phyloP scores from a whole-genome alignment of 768 basidiomycete genomes.

The Ephemerocybe angulata region DNA sequence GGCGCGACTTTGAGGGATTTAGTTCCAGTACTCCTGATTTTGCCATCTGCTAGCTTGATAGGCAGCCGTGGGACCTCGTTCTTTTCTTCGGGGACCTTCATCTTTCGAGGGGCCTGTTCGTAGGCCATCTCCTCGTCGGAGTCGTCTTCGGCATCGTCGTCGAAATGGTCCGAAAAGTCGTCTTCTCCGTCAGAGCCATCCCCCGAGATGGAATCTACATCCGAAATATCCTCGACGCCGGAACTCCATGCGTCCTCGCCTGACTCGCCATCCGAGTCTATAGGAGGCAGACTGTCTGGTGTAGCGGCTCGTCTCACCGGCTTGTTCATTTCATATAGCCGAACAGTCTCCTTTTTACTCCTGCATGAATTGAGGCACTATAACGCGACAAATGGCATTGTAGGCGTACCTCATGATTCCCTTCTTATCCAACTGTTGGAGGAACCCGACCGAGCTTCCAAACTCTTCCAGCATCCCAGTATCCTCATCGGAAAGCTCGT shows the following conservation, averaged over 20 bases:
- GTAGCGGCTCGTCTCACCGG: slow-evolving; percentile 41
- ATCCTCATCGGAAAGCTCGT: slow-evolving; percentile 68
- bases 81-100: slow-evolving; percentile 41
- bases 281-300: slow-evolving; percentile 61
- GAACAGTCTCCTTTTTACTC: slow-evolving; percentile 80
- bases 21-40: slow-evolving; percentile 57
- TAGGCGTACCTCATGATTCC: slow-evolving; percentile 71
- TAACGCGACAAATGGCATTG: background rate
- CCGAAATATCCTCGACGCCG: slow-evolving; percentile 27
- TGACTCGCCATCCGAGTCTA: slow-evolving; percentile 60
- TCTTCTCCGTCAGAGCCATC: slow-evolving; percentile 27
- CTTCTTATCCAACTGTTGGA: slow-evolving; percentile 67
- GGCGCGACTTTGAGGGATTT: slow-evolving; percentile 22
- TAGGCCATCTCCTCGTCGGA: slow-evolving; percentile 76
- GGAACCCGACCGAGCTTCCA: slow-evolving; percentile 60
- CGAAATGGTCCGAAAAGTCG: slow-evolving; percentile 28
- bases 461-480: slow-evolving; percentile 64
- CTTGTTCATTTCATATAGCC: slow-evolving; percentile 65
- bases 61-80: slow-evolving; percentile 64
- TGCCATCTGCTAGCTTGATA: slow-evolving; percentile 83
- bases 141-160: slow-evolving; percentile 25
- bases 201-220: slow-evolving; percentile 23
- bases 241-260: slow-evolving; percentile 46
- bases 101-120: slow-evolving; percentile 58
- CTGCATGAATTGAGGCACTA: slow-evolving; percentile 32